Evolutionary conservation across 257 asterid species (phyloP).

Genomic region (Mitragyna speciosa): DNA sequence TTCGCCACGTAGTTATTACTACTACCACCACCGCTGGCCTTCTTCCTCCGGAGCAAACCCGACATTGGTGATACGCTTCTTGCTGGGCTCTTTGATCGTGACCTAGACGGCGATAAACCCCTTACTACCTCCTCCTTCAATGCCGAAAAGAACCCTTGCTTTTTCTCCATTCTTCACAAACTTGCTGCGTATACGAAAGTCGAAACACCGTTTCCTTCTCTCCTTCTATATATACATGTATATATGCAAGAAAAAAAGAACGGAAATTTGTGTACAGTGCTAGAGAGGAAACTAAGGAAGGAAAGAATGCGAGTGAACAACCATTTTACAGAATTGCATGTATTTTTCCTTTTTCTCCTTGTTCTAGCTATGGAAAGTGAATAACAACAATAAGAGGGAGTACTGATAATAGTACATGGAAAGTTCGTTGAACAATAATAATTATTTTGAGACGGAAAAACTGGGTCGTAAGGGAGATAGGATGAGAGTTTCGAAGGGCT

Average conservation of each 20-base stretch:
- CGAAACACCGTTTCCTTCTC: too few relatives aligned
- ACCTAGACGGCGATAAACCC: slow-evolving; percentile 81
- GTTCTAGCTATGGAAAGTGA: neutral
- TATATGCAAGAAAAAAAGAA: neutral
- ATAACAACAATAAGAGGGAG: neutral
- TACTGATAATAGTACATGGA: neutral
- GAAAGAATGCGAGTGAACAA: neutral
- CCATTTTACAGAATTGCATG: neutral
- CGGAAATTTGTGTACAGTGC: neutral
- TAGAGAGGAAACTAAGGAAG: neutral
- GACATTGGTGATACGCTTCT: slow-evolving; percentile 69
- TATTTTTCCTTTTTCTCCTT: neutral
- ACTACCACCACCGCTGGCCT: slow-evolving; percentile 22
- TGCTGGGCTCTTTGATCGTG: slow-evolving; percentile 72
- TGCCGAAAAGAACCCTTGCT: slow-evolving; percentile 87
- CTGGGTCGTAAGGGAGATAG: neutral
- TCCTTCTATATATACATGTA: neutral
- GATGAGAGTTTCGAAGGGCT: neutral
- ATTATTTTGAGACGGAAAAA: neutral
- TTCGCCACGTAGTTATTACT: slow-evolving; percentile 15
- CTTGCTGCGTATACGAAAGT: too few relatives aligned
- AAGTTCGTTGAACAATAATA: neutral
- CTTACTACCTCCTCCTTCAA: slow-evolving; percentile 84
- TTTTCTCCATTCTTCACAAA: slow-evolving; percentile 59
- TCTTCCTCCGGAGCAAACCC: slow-evolving; percentile 61